Percentiles rank a stretch among this genome's conserved stretches.
Evolutionary conservation across 352 stramenopile species (phyloP).

Genomic region (Phytopythium aichiense): DNA sequence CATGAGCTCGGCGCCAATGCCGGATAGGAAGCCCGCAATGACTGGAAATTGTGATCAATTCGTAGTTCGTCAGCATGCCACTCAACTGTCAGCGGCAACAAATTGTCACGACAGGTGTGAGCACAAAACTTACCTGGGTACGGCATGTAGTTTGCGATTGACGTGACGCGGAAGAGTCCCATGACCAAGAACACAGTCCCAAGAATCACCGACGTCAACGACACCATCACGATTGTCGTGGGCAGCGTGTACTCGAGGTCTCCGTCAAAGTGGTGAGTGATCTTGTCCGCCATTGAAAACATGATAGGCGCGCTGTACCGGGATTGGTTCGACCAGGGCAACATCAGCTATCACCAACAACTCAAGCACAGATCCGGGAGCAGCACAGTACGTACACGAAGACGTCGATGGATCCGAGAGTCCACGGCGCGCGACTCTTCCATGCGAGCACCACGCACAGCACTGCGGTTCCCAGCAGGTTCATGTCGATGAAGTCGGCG

Average conservation of each 20-base stretch:
- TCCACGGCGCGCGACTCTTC: conserved; percentile 72
- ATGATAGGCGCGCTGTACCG: conserved; percentile 54
- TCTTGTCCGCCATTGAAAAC: conserved; percentile 66
- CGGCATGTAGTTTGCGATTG: conserved; percentile 82
- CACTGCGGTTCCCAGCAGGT: conserved; percentile 66
- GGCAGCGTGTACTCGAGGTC: conserved; percentile 61
- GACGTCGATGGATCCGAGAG: conserved; percentile 71
- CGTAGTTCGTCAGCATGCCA: neutral
- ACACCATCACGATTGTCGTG: conserved; percentile 70
- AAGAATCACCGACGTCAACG: conserved; percentile 58
- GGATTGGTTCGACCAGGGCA: too few relatives aligned
- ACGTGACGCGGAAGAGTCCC: conserved; percentile 65
- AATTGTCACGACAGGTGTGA: neutral
- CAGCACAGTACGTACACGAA: conserved; percentile 42
- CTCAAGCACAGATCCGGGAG: neutral
- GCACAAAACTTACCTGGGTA: conserved; percentile 39
- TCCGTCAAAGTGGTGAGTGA: conserved; percentile 50
- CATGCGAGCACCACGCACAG: conserved; percentile 70
- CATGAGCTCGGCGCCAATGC: conserved; percentile 72
- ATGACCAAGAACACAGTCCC: conserved; percentile 65
- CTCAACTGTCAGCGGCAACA: neutral
- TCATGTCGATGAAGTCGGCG: conserved; percentile 83
- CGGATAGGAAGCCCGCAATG: conserved; percentile 77
- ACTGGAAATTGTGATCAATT: conserved; percentile 15
- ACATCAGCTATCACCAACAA: too few relatives aligned